Evolutionary conservation across 805 yeast genomes (phyloP), one percentile per base, ranked within the genome.

Genomic region (Cyberlindnera mrakii): DNA sequence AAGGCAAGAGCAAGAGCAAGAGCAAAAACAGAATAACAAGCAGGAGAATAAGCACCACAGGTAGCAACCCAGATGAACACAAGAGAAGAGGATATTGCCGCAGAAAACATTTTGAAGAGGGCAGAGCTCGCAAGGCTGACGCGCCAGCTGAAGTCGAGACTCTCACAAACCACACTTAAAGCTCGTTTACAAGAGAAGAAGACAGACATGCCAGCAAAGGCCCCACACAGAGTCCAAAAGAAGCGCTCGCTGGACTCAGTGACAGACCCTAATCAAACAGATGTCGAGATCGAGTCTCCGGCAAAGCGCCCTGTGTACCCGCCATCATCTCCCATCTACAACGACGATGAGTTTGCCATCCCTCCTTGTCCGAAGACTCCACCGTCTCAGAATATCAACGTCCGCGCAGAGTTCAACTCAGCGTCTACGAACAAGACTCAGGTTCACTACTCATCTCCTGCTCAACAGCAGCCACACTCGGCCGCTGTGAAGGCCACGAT

Each of bases 111-210:
- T 36, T 56, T 71, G 35, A 70, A 70, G 46, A 59, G 74, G 40
- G 76, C 71, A 4, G 74, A 71, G 47, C 59, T 71, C 6, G 71
- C 75, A 5, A 62, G 73, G 44, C 64, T 71, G 41, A 67, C 76
- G 2, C 57, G 74, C 45, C 74, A 68, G 47, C 51, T 71, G 19
- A 70, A 69, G 50, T 57, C 66, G 7, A 65, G 69, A 47, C 53
- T 71, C 16, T 64, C 66, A 23, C 67, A 63, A 50, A 73, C 75
- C 2, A 71, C 71, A 13, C 39, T 66, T 5, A 65, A 55, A 55
- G 52, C 52, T 16, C 52, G 52, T 23, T 33, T 49, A 19, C 47
- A 49, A 30, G 48, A 44, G 41, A 44, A 46, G 40, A 44, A 46
- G 40, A 35, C 41, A 9, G 35, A 19, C 5, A 5, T 20, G 2